phyloP scores from a whole-genome alignment of 495 filamentous ascomycete species.

The Pseudoneurospora amorphoporcata region DNA sequence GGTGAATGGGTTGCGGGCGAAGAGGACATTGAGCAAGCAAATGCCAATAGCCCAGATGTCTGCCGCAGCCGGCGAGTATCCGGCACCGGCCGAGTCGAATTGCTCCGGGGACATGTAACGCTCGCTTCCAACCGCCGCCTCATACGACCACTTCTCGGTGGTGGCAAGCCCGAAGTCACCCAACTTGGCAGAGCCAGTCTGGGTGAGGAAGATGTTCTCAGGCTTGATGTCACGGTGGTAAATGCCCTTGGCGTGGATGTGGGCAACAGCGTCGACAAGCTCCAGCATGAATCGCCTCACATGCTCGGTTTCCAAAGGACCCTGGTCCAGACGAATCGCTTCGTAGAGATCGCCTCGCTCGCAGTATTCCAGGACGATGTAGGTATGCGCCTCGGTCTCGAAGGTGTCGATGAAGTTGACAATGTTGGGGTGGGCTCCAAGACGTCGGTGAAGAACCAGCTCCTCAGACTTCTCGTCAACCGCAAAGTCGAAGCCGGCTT shows the following conservation, averaged over 20 bases:
- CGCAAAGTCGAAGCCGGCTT: slow-evolving; percentile 43
- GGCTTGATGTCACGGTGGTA: slow-evolving; percentile 99
- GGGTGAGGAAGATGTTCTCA: slow-evolving; percentile 93
- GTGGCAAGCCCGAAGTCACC: slow-evolving; percentile 94
- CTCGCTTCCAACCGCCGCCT: slow-evolving; percentile 89
- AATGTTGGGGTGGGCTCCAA: slow-evolving; percentile 78
- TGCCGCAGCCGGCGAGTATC: slow-evolving; percentile 88
- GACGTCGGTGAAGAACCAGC: slow-evolving; percentile 64
- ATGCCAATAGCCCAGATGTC: slow-evolving; percentile 96
- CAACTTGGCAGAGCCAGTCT: slow-evolving; percentile 83
- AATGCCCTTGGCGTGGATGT: slow-evolving; percentile 81
- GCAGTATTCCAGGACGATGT: slow-evolving; percentile 92
- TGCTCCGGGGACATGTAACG: slow-evolving; percentile 99
- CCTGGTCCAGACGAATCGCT: slow-evolving; percentile 78
- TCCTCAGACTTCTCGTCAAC: slow-evolving; percentile 84
- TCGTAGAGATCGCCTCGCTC: slow-evolving; percentile 95
- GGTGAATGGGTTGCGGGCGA: slow-evolving; percentile 89
- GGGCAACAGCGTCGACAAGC: slow-evolving; percentile 78
- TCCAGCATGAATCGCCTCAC: slow-evolving; percentile 96
- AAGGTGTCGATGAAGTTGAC: slow-evolving; percentile 89
- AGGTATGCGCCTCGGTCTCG: slow-evolving; percentile 80
- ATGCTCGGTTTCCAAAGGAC: slow-evolving; percentile 88
- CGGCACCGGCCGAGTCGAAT: slow-evolving; percentile 72
- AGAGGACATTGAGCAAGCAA: slow-evolving; percentile 90
- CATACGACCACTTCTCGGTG: slow-evolving; percentile 73